These are phyloP conservation scores for Saccharomycopsis sp. DNA, from an alignment of 805 yeast species.

Conservation along the genomic window DNA sequence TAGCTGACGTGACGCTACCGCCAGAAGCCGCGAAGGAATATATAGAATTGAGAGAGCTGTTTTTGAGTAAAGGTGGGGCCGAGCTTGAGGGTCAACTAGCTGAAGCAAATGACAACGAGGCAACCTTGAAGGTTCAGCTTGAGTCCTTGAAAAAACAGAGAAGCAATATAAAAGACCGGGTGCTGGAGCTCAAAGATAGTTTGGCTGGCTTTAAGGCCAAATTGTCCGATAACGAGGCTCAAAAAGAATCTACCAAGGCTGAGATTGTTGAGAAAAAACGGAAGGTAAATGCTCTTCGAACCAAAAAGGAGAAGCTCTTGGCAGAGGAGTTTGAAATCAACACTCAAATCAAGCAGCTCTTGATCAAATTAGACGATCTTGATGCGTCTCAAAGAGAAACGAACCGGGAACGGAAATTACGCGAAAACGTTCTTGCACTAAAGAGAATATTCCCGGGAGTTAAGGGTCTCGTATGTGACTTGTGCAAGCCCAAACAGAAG, in stretches of 20 bases:
- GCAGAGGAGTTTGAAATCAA: constrained; percentile 55
- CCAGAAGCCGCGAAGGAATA: constrained; percentile 52
- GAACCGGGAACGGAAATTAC: constrained; percentile 55
- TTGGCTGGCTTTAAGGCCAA: constrained; percentile 26
- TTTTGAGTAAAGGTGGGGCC: constrained; percentile 50
- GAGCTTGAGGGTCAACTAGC: constrained; percentile 45
- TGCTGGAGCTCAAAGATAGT: constrained; percentile 30
- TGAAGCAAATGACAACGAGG: constrained; percentile 37
- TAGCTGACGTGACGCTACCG: constrained; percentile 34
- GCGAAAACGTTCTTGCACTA: constrained; percentile 67
- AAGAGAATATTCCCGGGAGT: constrained; percentile 80
- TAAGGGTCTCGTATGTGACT: constrained; percentile 70
- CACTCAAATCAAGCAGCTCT: constrained; percentile 51
- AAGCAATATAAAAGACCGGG: constrained; percentile 30
- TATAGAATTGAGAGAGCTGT: constrained; percentile 48
- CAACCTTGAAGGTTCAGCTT: constrained; percentile 35
- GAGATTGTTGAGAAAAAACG: constrained; percentile 35
- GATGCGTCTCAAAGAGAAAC: constrained; percentile 74
- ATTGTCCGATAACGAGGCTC: not conserved
- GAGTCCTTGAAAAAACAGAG: constrained; percentile 32
- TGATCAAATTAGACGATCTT: constrained; percentile 59
- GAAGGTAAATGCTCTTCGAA: constrained; percentile 36
- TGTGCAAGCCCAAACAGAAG: constrained; percentile 69
- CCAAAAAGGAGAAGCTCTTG: constrained; percentile 33
- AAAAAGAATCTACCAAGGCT: constrained; percentile 26